Evolutionary conservation across 2,329 filamentous ascomycete genomes (phyloP), one percentile per base, ranked within the genome.

Genomic region (Alternaria triticina): DNA sequence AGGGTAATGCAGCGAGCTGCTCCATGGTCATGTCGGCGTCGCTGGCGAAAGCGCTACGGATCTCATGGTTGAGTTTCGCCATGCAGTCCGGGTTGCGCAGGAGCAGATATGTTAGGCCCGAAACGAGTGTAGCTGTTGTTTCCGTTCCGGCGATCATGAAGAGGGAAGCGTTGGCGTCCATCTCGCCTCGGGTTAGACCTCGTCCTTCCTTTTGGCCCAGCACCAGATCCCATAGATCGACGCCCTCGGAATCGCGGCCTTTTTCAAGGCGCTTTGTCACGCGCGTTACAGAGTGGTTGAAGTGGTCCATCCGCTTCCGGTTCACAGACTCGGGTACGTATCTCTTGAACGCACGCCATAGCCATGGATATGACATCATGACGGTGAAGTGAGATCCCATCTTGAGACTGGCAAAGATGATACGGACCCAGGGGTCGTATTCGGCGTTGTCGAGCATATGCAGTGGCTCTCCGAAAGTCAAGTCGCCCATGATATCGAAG

Each of bases 61-160:
- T 68, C 61, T 79, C 79, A 0, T 69, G 50, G n/a, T 61, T 63
- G 0, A 81, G 55, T 23, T 73, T 73, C 13, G 67, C 52, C 69
- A 79, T 67, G 8, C 59, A 66, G 1, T 63, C 64, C 1, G 74
- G 66, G 20, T 80, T 74, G 25, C 64, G 71, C 7, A 81, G 64
- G 0, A 83, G 70, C 13, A 74, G 57, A 57, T 71, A 83, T 0
- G 77, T 80, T 9, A 79, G 52, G 5, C 81, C 82, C 8, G 74
- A 77, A 1, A 84, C 69, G 8, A 80, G 54, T 0, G 79, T 82
- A 0, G 83, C 82, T 0, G 82, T 81, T 0, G 83, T 84, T 58
- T 85, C 83, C 20, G 79, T 81, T 2, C 82, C 83, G 2, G 82
- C 83, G 7, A 81, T 56, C 67, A 84, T 82, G 36, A 84, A 74